phyloP scores from a whole-genome alignment of 371 early-diverging fungal species.

The Circinella minor region DNA sequence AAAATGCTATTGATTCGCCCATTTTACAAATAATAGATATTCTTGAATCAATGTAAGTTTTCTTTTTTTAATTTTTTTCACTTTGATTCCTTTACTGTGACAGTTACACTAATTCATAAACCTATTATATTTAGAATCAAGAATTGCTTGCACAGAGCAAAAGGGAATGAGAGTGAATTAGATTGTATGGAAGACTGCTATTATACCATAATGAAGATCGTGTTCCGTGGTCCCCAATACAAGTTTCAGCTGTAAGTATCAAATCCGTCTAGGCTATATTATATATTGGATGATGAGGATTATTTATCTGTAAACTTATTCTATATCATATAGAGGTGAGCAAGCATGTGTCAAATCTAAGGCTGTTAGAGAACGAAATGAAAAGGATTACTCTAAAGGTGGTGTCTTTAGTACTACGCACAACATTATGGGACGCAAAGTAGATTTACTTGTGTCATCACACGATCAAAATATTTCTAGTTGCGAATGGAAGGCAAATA shows the following conservation, averaged over 20 bases:
- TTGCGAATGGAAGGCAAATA: background rate
- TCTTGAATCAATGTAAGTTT: too few relatives aligned
- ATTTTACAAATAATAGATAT: too few relatives aligned
- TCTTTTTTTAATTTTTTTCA: too few relatives aligned
- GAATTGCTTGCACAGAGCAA: background rate
- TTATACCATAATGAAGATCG: background rate
- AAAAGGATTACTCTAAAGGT: background rate
- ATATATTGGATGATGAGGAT: background rate
- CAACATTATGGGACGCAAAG: background rate
- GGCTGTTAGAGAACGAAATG: background rate
- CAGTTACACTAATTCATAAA: too few relatives aligned
- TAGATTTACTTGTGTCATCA: background rate
- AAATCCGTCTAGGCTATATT: background rate
- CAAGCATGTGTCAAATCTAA: background rate
- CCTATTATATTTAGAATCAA: background rate
- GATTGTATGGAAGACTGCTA: slow-evolving; percentile 5
- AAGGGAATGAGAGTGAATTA: background rate
- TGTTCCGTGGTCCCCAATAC: background rate
- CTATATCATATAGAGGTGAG: slow-evolving; percentile 1
- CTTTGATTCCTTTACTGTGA: too few relatives aligned
- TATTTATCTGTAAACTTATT: background rate
- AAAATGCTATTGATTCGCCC: too few relatives aligned
- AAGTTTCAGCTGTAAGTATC: background rate
- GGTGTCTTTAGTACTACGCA: background rate
- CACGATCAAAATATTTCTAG: background rate